A percentile compares a stretch with the other conserved stretches of the same genome.
phyloP scores from a whole-genome alignment of 306 rosid species.

The Vigna nakashimae region DNA sequence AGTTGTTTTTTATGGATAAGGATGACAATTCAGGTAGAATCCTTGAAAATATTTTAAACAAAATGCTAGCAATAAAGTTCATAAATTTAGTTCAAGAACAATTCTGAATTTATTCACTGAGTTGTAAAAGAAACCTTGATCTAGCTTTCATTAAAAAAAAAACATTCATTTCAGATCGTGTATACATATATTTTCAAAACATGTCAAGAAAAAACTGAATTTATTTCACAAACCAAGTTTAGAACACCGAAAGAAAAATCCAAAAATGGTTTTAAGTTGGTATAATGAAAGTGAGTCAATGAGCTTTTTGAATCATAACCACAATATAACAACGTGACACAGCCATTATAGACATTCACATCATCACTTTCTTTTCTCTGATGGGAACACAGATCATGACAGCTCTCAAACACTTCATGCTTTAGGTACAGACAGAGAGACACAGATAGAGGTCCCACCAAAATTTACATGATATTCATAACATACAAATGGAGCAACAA shows the following conservation, averaged over 20 bases:
- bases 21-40: not conserved
- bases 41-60: not conserved
- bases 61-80: too few relatives aligned
- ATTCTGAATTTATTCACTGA: too few relatives aligned
- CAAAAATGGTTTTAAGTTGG: not conserved
- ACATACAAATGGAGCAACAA: not conserved
- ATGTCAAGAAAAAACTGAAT: too few relatives aligned
- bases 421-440: slow-evolving; percentile 31
- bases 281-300: not conserved
- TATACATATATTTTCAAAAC: too few relatives aligned
- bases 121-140: too few relatives aligned
- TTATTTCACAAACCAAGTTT: too few relatives aligned
- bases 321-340: not conserved
- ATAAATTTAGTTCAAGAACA: too few relatives aligned
- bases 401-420: slow-evolving; percentile 42
- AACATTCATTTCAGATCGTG: too few relatives aligned
- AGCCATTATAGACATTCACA: not conserved
- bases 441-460: slow-evolving; percentile 46
- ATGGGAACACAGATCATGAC: slow-evolving; percentile 49
- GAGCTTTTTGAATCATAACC: not conserved
- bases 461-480: slow-evolving; percentile 25
- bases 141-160: too few relatives aligned
- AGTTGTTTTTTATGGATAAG: not conserved
- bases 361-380: slow-evolving; percentile 31
- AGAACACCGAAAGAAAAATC: too few relatives aligned